Evolutionary conservation across 768 basidiomycete genomes (phyloP).

Genomic region (Lactifluus echinatus): DNA sequence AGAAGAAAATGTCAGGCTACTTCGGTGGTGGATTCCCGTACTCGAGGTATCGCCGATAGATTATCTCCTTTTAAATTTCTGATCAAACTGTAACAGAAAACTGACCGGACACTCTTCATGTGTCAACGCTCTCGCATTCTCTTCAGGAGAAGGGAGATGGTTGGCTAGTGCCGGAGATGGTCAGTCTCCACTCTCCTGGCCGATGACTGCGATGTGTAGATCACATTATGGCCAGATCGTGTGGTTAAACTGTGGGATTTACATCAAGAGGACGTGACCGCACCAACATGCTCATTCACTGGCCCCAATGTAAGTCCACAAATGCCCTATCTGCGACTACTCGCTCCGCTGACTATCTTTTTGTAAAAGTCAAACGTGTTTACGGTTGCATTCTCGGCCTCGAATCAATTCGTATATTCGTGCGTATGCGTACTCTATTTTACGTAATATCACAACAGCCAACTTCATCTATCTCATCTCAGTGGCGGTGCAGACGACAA

Average conservation of each 20-base stretch:
- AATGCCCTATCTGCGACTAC: not conserved
- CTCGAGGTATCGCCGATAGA: slow-evolving; percentile 4
- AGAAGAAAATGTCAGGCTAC: not conserved
- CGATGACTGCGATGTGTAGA: not conserved
- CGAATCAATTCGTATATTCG: slow-evolving; percentile 57
- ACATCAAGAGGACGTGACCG: slow-evolving; percentile 25
- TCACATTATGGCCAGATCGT: slow-evolving; percentile 22
- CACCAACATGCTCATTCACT: slow-evolving; percentile 24
- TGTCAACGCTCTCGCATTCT: slow-evolving; percentile 32
- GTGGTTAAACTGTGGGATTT: slow-evolving; percentile 31
- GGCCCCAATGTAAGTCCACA: slow-evolving; percentile 25
- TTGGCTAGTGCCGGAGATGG: slow-evolving; percentile 35
- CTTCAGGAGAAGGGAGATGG: slow-evolving; percentile 30
- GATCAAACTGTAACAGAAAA: slow-evolving; percentile 22
- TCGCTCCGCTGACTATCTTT: not conserved
- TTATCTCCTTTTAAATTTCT: not conserved
- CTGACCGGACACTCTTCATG: slow-evolving; percentile 30
- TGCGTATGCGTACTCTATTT: slow-evolving; percentile 33
- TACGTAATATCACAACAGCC: not conserved
- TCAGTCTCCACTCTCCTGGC: slow-evolving; percentile 9
- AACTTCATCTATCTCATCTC: not conserved
- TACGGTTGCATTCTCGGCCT: slow-evolving; percentile 59
- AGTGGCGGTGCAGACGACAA: slow-evolving; percentile 16
- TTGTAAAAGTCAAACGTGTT: slow-evolving; percentile 57
- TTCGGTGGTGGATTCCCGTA: slow-evolving; percentile 9